Conservation (phyloP, 345 rosid species). For the Lenwebbia sp. region DNA sequence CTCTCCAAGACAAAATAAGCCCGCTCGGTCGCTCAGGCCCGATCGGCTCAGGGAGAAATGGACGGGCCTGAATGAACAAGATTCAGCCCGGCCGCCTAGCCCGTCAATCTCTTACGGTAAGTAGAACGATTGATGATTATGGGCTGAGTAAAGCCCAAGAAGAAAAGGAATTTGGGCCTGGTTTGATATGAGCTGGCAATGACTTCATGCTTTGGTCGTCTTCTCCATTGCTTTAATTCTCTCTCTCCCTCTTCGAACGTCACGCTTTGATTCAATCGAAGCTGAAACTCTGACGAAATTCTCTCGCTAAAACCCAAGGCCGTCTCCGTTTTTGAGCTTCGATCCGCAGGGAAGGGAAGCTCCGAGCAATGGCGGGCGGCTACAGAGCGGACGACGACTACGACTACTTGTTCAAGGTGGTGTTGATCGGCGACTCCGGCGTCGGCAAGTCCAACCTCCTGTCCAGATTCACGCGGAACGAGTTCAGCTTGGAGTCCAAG, state of each 20-base stretch:
- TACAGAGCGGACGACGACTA: constrained; percentile 82
- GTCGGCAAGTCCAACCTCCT: constrained; percentile 76
- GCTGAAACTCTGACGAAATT: not conserved
- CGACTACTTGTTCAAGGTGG: constrained; percentile 74
- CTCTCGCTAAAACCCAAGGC: not conserved
- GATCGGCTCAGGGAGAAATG: not conserved
- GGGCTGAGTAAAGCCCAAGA: not conserved
- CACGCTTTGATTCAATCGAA: not conserved
- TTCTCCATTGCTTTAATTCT: not conserved
- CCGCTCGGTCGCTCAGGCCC: not conserved
- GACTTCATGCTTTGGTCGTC: not conserved
- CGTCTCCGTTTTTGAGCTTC: not conserved
- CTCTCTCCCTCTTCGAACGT: not conserved
- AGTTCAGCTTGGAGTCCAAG: constrained; percentile 78
- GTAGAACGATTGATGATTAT: not conserved
- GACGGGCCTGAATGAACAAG: not conserved
- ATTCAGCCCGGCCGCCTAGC: not conserved
- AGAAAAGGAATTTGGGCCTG: not conserved
- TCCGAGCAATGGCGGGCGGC: constrained; percentile 30
- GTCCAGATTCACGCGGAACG: constrained; percentile 66
- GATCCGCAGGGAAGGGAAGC: not conserved
- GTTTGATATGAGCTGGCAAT: not conserved
- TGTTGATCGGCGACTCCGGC: constrained; percentile 72
- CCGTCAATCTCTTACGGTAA: not conserved
- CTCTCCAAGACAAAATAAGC: not conserved